Evolutionary conservation across 2,329 filamentous ascomycete genomes (phyloP).

Genomic region (Fusarium kyushuense): DNA sequence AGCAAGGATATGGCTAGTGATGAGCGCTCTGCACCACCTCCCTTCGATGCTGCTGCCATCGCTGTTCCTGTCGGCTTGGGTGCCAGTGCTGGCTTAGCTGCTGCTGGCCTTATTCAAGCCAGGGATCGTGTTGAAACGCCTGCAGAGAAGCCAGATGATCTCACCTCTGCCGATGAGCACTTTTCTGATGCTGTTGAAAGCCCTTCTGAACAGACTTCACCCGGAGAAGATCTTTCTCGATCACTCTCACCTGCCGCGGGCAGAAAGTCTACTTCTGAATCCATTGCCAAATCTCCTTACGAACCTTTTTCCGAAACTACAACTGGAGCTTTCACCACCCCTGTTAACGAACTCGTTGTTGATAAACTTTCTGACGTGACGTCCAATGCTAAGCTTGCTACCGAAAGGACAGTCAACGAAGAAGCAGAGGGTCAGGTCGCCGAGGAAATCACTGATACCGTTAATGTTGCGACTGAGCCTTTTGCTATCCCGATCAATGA

Average conservation of each 20-base stretch:
- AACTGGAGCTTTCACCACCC: not conserved
- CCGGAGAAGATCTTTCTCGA: constrained; percentile 17
- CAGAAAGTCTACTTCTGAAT: constrained; percentile 4
- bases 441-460: not conserved
- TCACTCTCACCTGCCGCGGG: not conserved
- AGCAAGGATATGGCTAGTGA: constrained; percentile 60
- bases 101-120: constrained; percentile 46
- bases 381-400: not conserved
- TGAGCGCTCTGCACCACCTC: constrained; percentile 56
- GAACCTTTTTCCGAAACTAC: not conserved
- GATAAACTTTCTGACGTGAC: not conserved
- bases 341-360: constrained; percentile 7
- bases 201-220: constrained; percentile 34
- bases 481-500: not conserved
- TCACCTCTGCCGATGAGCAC: constrained; percentile 53
- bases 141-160: constrained; percentile 47
- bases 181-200: constrained; percentile 53
- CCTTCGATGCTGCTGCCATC: constrained; percentile 47
- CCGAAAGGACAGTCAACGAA: not conserved
- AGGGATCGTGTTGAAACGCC: constrained; percentile 24
- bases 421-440: not conserved
- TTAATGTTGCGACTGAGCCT: not conserved
- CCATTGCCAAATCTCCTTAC: not conserved
- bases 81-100: constrained; percentile 41
- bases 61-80: constrained; percentile 38